These are phyloP conservation scores for Mollisia scopiformis DNA, from an alignment of 2,329 filamentous ascomycete species.

Conservation along the genomic window DNA sequence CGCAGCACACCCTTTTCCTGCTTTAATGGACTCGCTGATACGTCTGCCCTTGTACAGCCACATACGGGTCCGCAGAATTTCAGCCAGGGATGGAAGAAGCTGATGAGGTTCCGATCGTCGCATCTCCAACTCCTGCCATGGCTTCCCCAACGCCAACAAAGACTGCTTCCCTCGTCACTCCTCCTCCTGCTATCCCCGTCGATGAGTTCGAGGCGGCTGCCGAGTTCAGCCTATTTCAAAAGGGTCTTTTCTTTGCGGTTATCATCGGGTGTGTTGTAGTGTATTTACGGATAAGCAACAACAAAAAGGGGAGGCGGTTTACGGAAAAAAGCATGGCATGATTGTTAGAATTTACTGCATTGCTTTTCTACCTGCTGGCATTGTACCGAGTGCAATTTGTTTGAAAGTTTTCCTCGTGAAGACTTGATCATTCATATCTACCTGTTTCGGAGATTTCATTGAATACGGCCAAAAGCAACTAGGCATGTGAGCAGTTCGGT, in stretches of 20 bases:
- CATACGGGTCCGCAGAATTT: constrained; percentile 37
- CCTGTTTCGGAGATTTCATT: too few species aligned
- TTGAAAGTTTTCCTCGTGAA: too few species aligned
- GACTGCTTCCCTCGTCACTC: constrained; percentile 16
- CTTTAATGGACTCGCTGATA: constrained; percentile 36
- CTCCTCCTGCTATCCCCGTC: constrained; percentile 23
- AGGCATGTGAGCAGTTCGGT: too few species aligned
- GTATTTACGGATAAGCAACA: constrained; percentile 47
- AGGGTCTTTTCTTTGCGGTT: constrained; percentile 53
- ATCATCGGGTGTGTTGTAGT: constrained; percentile 49
- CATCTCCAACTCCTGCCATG: constrained; percentile 10
- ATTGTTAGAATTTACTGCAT: constrained; percentile 3
- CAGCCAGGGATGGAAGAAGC: constrained; percentile 32
- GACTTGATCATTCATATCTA: too few species aligned
- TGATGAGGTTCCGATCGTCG: constrained; percentile 23
- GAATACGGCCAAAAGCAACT: too few species aligned
- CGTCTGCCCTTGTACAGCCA: constrained; percentile 31
- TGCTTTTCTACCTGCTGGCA: neutral
- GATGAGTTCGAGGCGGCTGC: constrained; percentile 24
- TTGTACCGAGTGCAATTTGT: too few species aligned
- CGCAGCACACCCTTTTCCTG: constrained; percentile 6
- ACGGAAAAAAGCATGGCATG: constrained; percentile 34
- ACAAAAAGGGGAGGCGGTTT: constrained; percentile 34
- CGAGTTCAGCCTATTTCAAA: constrained; percentile 50
- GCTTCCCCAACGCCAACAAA: constrained; percentile 14